Base-by-base conservation (phyloP, 2,329 filamentous ascomycete species). In the Xylaria sp. region DNA sequence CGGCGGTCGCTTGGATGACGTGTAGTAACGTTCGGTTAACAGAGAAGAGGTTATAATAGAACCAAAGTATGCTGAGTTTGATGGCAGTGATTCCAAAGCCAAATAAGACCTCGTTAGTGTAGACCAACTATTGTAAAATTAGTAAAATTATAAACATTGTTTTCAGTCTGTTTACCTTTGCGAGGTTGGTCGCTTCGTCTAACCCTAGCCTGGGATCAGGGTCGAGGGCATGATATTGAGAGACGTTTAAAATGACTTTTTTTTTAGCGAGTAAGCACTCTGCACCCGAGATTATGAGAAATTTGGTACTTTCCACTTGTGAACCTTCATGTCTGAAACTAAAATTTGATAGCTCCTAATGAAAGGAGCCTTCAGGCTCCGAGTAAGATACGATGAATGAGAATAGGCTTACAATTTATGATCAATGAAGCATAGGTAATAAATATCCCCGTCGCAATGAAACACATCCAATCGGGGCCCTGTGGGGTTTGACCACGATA, bases 1-100 rank as follows among this genome's bases (percentile, higher is more conserved):
- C 27, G 1, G 31, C 25, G 3, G 60, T 49, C 2, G 31, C 47
- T 13, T 33, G 44, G 9, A 67, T 67, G n/a, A 59, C 20, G 4
- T 47, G 42, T 22, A 38, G 45, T 7, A 60, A 7, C 4, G 49
- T 55, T 20, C 29, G 20, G 20, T 67, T 20, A 2, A 59, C 42
- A 7, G 60, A 59, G 29, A 67, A 67, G 6, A 67, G 56, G 5
- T 20, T 49, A 13, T 64, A 13, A 13, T 67, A 67, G 45, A 64
- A 64, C 65, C 60, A 64, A 15, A 67, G 65, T 11, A 67, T 67
- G 20, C 65, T 67, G 9, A 67, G 42, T 51, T 67, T 67, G 1
- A 64, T 56, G n/a, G 54, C 6, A 2, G 65, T 67, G 20, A 67
- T 64, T n/a, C 45, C 53, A 31, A 60, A 55, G 15, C 54, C 60